These are phyloP conservation scores for Tolypocladium pustulatum DNA, from an alignment of 2,329 filamentous ascomycete genomes.

Conservation along the genomic window DNA sequence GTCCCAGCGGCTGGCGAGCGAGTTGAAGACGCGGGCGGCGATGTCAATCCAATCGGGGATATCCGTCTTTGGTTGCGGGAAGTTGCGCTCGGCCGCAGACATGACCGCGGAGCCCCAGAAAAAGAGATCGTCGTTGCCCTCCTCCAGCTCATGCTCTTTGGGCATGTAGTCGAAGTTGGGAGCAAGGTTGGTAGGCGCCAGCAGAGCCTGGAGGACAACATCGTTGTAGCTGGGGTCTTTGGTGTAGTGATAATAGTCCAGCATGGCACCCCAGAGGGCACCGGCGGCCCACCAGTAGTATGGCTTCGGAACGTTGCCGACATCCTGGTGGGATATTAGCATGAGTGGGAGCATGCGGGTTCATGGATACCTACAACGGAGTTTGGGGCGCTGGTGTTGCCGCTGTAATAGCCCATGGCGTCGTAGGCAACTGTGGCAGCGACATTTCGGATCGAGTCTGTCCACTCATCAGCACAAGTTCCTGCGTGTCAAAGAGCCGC, in stretches of 20 bases:
- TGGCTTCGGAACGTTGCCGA: constrained; percentile 53
- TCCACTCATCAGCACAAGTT: constrained; percentile 7
- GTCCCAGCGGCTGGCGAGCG: constrained; percentile 62
- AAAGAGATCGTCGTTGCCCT: constrained; percentile 66
- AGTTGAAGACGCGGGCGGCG: constrained; percentile 61
- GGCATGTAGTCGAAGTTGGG: constrained; percentile 50
- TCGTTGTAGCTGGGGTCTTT: constrained; percentile 52
- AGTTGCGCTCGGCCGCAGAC: constrained; percentile 57
- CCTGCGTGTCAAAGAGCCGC: neutral
- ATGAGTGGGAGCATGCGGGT: neutral
- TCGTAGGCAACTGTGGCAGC: constrained; percentile 50
- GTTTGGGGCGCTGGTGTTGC: constrained; percentile 42
- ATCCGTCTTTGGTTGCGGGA: constrained; percentile 46
- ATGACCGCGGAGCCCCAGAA: constrained; percentile 64
- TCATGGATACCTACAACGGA: constrained; percentile 23
- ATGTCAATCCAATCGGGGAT: constrained; percentile 57
- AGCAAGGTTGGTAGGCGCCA: constrained; percentile 44
- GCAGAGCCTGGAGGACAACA: constrained; percentile 45
- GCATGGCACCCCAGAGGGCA: constrained; percentile 55
- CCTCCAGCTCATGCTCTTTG: constrained; percentile 41
- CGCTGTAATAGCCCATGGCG: constrained; percentile 54
- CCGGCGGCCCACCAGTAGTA: constrained; percentile 63
- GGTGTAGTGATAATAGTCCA: constrained; percentile 61
- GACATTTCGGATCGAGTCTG: constrained; percentile 52
- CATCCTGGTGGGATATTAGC: constrained; percentile 24